phyloP scores from a whole-genome alignment of 2,329 filamentous ascomycete species.

The Orbilia brochopaga region DNA sequence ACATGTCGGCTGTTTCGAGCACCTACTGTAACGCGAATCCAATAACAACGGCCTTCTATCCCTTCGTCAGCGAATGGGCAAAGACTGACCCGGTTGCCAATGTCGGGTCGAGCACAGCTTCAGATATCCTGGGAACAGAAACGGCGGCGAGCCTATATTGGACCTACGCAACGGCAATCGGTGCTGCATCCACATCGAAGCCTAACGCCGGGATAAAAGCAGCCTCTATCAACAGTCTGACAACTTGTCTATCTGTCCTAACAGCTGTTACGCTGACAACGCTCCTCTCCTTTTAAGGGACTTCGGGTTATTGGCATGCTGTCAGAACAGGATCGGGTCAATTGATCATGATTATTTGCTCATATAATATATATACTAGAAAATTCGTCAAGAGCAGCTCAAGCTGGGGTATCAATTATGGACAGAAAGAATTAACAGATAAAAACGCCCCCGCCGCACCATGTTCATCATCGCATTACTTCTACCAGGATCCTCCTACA shows the following conservation, averaged over 20 bases:
- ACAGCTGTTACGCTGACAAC: not conserved
- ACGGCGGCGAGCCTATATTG: constrained; percentile 36
- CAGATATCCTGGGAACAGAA: constrained; percentile 30
- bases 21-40: constrained; percentile 42
- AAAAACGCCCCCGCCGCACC: constrained; percentile 4
- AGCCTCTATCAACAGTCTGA: not conserved
- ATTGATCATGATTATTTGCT: constrained; percentile 1
- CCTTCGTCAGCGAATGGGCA: constrained; percentile 32
- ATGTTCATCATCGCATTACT: too few species aligned
- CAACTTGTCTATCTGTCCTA: constrained; percentile 4
- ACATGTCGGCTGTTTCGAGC: constrained; percentile 33
- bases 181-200: not conserved
- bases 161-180: constrained; percentile 25
- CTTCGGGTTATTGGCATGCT: too few species aligned
- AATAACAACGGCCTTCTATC: constrained; percentile 32
- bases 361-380: constrained; percentile 25
- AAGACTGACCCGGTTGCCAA: constrained; percentile 14
- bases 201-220: constrained; percentile 8
- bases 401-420: constrained; percentile 35
- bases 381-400: constrained; percentile 33
- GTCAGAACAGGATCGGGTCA: too few species aligned
- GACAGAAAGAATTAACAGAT: constrained; percentile 10
- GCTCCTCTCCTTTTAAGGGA: constrained; percentile 1
- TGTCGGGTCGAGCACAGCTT: constrained; percentile 26
- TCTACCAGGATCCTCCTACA: too few species aligned